Conservation (phyloP, 1,284 basidiomycete genomes). For the Mycosarcoma mackinlayi region DNA sequence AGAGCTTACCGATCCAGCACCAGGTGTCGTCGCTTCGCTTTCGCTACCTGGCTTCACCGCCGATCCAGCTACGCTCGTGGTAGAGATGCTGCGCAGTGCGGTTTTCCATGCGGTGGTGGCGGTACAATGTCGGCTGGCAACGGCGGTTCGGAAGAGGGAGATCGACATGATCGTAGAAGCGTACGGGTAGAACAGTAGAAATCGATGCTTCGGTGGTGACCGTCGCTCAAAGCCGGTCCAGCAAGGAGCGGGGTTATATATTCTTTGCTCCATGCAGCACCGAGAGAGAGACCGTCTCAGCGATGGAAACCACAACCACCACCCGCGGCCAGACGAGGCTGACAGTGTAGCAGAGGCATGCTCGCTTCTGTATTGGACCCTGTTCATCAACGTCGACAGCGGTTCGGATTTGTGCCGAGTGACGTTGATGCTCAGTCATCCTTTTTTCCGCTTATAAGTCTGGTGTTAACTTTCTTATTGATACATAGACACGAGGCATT, state of each 20-base stretch:
- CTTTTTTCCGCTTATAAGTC: neutral
- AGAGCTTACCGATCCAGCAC: conserved; percentile 34
- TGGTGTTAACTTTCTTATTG: no score
- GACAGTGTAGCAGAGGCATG: no score
- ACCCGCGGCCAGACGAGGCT: no score
- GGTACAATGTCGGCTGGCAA: neutral
- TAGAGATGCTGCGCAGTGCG: neutral
- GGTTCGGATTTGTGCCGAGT: neutral
- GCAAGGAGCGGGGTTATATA: neutral
- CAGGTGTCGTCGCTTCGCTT: conserved; percentile 40
- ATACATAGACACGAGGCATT: no score
- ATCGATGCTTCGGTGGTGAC: neutral
- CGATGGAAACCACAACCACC: no score
- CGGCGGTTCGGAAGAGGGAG: conserved; percentile 4
- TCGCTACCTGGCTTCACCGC: conserved; percentile 47
- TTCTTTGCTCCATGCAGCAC: neutral
- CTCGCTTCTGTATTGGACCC: neutral
- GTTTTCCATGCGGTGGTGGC: neutral
- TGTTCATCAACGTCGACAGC: neutral
- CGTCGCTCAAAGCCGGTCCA: no score
- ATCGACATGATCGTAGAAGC: neutral
- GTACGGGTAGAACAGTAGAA: neutral
- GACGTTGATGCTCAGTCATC: conserved; percentile 36
- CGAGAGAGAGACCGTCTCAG: no score
- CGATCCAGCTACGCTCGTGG: neutral